Evolutionary conservation across 176 grass and related monocot species (phyloP).

Genomic region (Oryza meyeriana): DNA sequence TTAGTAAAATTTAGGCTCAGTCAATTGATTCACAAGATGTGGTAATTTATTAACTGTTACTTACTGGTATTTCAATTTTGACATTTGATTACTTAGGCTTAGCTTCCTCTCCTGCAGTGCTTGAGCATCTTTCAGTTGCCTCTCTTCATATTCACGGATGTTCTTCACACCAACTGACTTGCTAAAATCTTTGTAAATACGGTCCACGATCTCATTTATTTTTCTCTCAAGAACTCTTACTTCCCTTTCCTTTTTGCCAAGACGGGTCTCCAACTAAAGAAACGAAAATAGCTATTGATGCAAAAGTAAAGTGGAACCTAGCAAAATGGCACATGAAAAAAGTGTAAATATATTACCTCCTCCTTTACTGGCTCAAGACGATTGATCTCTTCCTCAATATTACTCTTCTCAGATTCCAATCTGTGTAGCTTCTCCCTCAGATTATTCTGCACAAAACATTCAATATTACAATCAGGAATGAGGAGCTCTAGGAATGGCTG

Average conservation of each 20-base stretch:
- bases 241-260: slow-evolving; percentile 71
- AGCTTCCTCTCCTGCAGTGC: slow-evolving; percentile 82
- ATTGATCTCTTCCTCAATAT: slow-evolving; percentile 69
- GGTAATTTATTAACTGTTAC: slow-evolving; percentile 29
- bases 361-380: slow-evolving; percentile 69
- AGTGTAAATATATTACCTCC: slow-evolving; percentile 56
- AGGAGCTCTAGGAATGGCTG: neutral
- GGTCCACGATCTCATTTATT: slow-evolving; percentile 93
- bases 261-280: slow-evolving; percentile 59
- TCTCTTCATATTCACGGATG: slow-evolving; percentile 99
- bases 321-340: slow-evolving; percentile 5
- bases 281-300: slow-evolving; percentile 36
- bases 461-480: neutral
- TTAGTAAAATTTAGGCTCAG: slow-evolving; percentile 6
- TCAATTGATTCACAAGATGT: neutral
- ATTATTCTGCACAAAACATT: slow-evolving; percentile 57
- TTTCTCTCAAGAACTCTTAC: slow-evolving; percentile 83
- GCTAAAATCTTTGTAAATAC: slow-evolving; percentile 93
- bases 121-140: slow-evolving; percentile 81
- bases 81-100: slow-evolving; percentile 84
- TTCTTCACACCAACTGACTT: slow-evolving; percentile 90
- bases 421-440: slow-evolving; percentile 68
- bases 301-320: slow-evolving; percentile 12
- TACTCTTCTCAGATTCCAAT: slow-evolving; percentile 69
- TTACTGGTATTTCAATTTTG: slow-evolving; percentile 99